Evolutionary conservation across 1,284 basidiomycete genomes (phyloP).

Genomic region (Neonothopanus nambi): DNA sequence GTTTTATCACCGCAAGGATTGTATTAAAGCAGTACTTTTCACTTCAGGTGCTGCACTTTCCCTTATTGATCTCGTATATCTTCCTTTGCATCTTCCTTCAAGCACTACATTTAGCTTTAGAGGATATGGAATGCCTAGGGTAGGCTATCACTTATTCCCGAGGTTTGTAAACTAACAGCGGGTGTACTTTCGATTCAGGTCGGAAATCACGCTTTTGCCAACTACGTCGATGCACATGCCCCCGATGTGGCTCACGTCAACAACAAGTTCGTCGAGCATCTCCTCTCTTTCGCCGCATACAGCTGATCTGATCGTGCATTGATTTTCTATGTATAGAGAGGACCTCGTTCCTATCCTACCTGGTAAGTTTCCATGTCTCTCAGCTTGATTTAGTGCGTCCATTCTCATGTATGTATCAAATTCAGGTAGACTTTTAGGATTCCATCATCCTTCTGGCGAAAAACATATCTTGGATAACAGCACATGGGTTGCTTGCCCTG

Average conservation of each 20-base stretch:
- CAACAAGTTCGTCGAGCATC: slow-evolving; percentile 37
- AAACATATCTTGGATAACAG: slow-evolving; percentile 46
- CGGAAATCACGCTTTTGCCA: slow-evolving; percentile 60
- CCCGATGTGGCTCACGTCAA: slow-evolving; percentile 45
- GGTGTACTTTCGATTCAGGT: slow-evolving; percentile 34
- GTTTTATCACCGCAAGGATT: neutral
- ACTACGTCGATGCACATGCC: slow-evolving; percentile 51
- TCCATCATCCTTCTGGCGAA: slow-evolving; percentile 58
- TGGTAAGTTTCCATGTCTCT: slow-evolving; percentile 24
- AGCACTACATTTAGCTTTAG: slow-evolving; percentile 33
- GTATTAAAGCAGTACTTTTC: neutral
- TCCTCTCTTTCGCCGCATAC: slow-evolving; percentile 17
- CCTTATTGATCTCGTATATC: slow-evolving; percentile 41
- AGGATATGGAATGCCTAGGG: slow-evolving; percentile 59
- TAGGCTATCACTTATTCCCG: slow-evolving; percentile 23
- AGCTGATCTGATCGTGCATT: slow-evolving; percentile 9
- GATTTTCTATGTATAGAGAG: slow-evolving; percentile 26
- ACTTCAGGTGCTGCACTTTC: slow-evolving; percentile 57
- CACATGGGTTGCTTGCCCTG: slow-evolving; percentile 39
- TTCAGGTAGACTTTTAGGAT: slow-evolving; percentile 53
- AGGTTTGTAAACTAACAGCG: neutral
- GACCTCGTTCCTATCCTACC: slow-evolving; percentile 52
- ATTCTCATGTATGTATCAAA: neutral
- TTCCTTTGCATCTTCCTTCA: slow-evolving; percentile 32
- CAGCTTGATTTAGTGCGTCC: neutral